Evolutionary conservation across 331 rosid genomes (phyloP).

Genomic region (Quercus lobata): DNA sequence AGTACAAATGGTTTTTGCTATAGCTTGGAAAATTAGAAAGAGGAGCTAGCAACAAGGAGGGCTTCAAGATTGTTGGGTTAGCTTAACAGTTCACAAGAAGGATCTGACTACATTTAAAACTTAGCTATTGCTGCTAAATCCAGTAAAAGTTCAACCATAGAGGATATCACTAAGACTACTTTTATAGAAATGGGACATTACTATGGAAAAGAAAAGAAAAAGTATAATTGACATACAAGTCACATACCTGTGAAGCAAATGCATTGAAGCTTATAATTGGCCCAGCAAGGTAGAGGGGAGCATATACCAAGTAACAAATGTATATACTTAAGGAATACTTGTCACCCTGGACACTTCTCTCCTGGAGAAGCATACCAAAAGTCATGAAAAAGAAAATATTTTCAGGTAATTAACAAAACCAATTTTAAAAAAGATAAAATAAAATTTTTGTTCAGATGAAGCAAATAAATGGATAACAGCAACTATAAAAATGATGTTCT

Average conservation of each 20-base stretch:
- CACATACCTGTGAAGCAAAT: conserved; percentile 87
- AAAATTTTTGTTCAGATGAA: conserved; percentile 21
- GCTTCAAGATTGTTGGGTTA: neutral
- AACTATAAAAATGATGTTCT: conserved; percentile 9
- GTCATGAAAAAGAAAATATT: conserved; percentile 15
- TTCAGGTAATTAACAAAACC: neutral
- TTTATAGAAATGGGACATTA: conserved; percentile 12
- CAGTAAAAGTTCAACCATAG: conserved; percentile 5
- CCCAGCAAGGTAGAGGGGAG: conserved; percentile 93
- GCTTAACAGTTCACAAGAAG: neutral
- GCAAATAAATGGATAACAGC: conserved; percentile 9
- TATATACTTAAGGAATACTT: conserved; percentile 52
- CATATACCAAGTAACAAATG: conserved; percentile 82
- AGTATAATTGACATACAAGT: conserved; percentile 10
- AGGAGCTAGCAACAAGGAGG: neutral
- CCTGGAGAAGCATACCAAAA: conserved; percentile 44
- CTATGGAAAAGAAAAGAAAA: conserved; percentile 12
- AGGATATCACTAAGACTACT: conserved; percentile 15
- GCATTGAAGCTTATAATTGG: conserved; percentile 94
- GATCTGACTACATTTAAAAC: neutral
- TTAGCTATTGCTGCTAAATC: neutral
- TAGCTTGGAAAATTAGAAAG: neutral
- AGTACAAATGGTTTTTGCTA: neutral
- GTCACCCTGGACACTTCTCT: conserved; percentile 56
- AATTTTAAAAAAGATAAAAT: neutral